phyloP scores from a whole-genome alignment of 148 eudicot genomes.

The Nepenthes mirabilis region DNA sequence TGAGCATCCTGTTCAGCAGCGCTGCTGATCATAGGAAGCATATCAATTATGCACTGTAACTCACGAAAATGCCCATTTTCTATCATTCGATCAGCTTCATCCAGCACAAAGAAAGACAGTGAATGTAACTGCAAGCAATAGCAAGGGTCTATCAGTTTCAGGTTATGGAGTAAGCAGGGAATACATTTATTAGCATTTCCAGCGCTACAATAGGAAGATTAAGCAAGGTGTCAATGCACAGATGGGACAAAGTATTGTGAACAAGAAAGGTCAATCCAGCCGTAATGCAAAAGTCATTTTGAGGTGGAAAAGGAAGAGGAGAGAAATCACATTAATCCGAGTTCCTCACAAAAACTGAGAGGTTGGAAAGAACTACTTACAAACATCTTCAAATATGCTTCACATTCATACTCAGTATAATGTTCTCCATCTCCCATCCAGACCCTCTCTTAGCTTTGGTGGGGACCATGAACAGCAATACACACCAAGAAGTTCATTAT shows the following conservation, averaged over 20 bases:
- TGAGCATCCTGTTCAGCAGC: conserved; percentile 29
- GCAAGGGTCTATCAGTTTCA: conserved; percentile 7
- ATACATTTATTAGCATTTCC: too few species aligned
- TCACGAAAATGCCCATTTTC: conserved; percentile 93
- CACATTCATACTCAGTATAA: too few species aligned
- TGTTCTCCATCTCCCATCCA: too few species aligned
- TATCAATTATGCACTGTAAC: conserved; percentile 86
- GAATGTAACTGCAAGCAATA: conserved; percentile 68
- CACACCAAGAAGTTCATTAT: too few species aligned
- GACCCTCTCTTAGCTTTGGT: too few species aligned
- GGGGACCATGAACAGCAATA: too few species aligned
- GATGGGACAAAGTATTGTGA: not conserved
- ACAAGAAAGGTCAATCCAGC: not conserved
- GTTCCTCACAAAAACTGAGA: too few species aligned
- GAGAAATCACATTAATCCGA: too few species aligned
- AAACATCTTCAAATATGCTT: too few species aligned
- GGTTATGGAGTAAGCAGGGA: not conserved
- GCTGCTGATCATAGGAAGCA: conserved; percentile 55
- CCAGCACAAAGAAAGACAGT: conserved; percentile 90
- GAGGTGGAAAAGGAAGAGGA: too few species aligned
- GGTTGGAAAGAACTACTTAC: too few species aligned
- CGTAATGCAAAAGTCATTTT: too few species aligned
- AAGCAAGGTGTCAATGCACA: not conserved
- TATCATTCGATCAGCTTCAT: conserved; percentile 98
- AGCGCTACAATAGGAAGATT: not conserved